Conservation (phyloP, 352 stramenopile species). For the Phytophthora foliorum region DNA sequence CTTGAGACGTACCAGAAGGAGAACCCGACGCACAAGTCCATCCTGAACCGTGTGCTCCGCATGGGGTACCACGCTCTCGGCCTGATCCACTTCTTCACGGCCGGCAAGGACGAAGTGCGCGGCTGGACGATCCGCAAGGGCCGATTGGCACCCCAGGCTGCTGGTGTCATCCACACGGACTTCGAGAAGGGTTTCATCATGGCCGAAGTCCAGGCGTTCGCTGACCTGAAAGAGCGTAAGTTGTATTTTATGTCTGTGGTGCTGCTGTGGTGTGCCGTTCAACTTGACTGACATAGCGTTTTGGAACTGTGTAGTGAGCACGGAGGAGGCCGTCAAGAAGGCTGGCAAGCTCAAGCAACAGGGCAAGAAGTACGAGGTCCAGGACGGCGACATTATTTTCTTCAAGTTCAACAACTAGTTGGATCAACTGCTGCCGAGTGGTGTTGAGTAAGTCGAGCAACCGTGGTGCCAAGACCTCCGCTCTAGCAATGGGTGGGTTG, state of each 20-base stretch:
- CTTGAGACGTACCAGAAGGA: conserved; percentile 80
- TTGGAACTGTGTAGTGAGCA: conserved; percentile 57
- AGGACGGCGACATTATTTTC: conserved; percentile 92
- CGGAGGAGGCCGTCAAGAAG: conserved; percentile 91
- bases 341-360: conserved; percentile 91
- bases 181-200: conserved; percentile 99
- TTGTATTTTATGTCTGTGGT: conserved; percentile 17
- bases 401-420: conserved; percentile 95
- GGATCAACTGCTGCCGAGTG: conserved; percentile 14
- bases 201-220: conserved; percentile 91
- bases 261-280: not conserved
- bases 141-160: conserved; percentile 96
- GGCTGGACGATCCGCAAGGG: conserved; percentile 99
- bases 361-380: conserved; percentile 93
- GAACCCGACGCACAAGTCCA: conserved; percentile 90
- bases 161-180: conserved; percentile 99
- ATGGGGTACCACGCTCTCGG: conserved; percentile 98
- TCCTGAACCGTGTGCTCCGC: conserved; percentile 98
- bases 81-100: conserved; percentile 99
- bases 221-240: conserved; percentile 91
- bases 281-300: conserved; percentile 16
- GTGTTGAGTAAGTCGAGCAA: conserved; percentile 33
- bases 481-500: conserved; percentile 87
- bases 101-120: conserved; percentile 98
- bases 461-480: conserved; percentile 1